phyloP scores from a whole-genome alignment of 129 eudicot species.

The Lactuca saligna region DNA sequence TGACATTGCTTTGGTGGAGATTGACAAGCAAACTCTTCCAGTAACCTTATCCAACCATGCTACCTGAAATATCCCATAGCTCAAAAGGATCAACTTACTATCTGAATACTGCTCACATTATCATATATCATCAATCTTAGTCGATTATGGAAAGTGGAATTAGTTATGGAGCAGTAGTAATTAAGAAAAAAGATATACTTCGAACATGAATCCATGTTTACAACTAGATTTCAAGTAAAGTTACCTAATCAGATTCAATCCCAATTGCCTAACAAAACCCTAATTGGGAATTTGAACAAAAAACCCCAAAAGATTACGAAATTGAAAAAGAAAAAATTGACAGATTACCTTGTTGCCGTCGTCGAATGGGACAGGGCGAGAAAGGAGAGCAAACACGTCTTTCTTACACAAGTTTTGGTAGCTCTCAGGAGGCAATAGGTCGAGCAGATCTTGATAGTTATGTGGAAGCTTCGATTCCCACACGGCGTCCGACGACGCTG shows the following conservation, averaged over 20 bases:
- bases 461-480: conserved; percentile 78
- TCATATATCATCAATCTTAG: not conserved
- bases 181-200: not conserved
- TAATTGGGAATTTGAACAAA: not conserved
- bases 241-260: conserved; percentile 3
- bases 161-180: not conserved
- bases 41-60: conserved; percentile 85
- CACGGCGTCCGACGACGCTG: conserved; percentile 88
- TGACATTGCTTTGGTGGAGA: conserved; percentile 63
- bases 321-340: not conserved
- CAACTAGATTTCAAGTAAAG: not conserved
- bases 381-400: conserved; percentile 72
- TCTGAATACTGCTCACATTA: not conserved
- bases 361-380: conserved; percentile 65
- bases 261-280: conserved; percentile 17
- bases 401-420: conserved; percentile 53
- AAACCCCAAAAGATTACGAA: not conserved
- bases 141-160: not conserved
- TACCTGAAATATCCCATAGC: conserved; percentile 46
- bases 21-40: conserved; percentile 78
- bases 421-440: conserved; percentile 45
- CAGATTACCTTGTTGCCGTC: conserved; percentile 66
- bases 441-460: conserved; percentile 64
- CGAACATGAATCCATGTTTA: not conserved
- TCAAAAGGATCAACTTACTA: conserved; percentile 3